A percentile compares a stretch with the other conserved stretches of the same genome.
phyloP scores from a whole-genome alignment of 139 green algal genomes.

The Astrephomene gubernaculifera region DNA sequence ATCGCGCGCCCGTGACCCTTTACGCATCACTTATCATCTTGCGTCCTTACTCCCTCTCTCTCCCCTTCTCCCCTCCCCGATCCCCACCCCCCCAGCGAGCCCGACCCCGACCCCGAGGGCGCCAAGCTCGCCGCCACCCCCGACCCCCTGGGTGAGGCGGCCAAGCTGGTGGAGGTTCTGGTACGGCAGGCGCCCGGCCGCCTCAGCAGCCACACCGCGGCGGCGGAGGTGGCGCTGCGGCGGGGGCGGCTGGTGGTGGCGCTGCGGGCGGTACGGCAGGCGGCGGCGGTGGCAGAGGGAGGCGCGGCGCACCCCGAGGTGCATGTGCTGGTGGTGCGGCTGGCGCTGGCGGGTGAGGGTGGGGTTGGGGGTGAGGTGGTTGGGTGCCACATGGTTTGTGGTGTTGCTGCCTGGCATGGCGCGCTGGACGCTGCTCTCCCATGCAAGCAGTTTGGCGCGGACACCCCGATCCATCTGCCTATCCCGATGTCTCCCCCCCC shows the following conservation, averaged over 20 bases:
- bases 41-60: background rate
- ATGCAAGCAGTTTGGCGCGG: no score
- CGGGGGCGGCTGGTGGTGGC: conserved; percentile 82
- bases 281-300: conserved; percentile 56
- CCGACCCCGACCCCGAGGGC: conserved; percentile 91
- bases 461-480: no score
- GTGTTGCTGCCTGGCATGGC: no score
- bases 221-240: conserved; percentile 84
- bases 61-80: background rate
- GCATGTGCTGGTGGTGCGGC: conserved; percentile 72
- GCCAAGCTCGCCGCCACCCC: conserved; percentile 75
- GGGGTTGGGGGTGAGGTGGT: background rate
- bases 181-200: conserved; percentile 37
- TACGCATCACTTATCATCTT: no score
- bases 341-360: conserved; percentile 55
- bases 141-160: conserved; percentile 90
- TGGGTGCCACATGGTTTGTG: no score
- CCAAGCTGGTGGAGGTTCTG: conserved; percentile 86
- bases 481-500: no score
- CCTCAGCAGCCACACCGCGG: conserved; percentile 51
- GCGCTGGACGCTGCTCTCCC: no score
- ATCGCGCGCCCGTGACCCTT: no score
- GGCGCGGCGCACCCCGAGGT: conserved; percentile 69
- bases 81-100: conserved; percentile 19
- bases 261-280: conserved; percentile 77